These are phyloP conservation scores for Eucalyptus marginata DNA, from an alignment of 345 rosid species.

Conservation along the genomic window DNA sequence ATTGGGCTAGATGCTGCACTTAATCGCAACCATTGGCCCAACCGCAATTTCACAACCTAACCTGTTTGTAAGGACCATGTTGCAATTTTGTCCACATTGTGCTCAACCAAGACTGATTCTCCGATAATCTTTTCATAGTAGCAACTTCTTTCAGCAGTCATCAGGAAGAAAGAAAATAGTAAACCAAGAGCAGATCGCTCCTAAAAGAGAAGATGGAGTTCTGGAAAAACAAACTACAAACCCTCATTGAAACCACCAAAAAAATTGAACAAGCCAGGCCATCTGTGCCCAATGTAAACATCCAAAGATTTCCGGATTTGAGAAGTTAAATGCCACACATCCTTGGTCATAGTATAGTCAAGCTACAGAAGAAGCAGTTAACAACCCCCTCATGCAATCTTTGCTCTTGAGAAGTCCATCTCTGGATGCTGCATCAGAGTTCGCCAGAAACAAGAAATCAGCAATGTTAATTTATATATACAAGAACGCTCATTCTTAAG, in stretches of 20 bases:
- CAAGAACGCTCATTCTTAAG: not conserved
- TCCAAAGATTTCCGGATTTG: not conserved
- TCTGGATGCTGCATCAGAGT: slow-evolving; percentile 71
- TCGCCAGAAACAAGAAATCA: not conserved
- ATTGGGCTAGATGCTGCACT: not conserved
- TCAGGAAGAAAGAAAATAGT: not conserved
- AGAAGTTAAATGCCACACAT: not conserved
- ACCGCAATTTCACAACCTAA: not conserved
- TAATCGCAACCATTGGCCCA: not conserved
- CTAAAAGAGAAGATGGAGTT: not conserved
- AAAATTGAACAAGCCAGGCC: not conserved
- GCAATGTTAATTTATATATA: not conserved
- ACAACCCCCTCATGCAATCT: slow-evolving; percentile 25
- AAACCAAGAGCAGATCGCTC: not conserved
- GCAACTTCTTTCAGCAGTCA: not conserved
- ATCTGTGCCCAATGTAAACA: not conserved
- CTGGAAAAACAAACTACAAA: not conserved
- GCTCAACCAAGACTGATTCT: not conserved
- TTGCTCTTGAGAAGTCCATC: slow-evolving; percentile 91
- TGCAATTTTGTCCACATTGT: not conserved
- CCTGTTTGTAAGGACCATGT: not conserved
- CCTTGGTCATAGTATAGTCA: not conserved
- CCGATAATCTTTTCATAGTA: not conserved
- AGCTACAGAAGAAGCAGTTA: not conserved
- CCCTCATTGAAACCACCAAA: not conserved